Evolutionary conservation across 345 rosid species (phyloP), one percentile per base, ranked within the genome.

Genomic region (Brassica nigra): DNA sequence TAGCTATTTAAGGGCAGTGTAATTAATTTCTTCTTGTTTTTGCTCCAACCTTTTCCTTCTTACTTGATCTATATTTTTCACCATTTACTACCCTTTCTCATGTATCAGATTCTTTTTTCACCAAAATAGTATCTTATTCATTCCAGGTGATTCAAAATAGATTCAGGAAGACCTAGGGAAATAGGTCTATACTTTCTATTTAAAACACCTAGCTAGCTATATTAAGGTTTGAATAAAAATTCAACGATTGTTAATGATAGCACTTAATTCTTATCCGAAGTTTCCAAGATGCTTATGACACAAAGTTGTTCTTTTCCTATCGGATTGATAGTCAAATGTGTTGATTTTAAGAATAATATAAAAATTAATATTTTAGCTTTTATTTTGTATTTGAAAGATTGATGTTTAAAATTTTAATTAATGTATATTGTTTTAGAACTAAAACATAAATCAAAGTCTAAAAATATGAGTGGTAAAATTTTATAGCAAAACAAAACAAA

Each of bases 81-180:
- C 83, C 70, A 62, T 68, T 68, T 62, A 75, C 75, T 54, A 66
- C 55, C 49, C 61, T 23, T 42, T 71, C 66, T 55, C 75, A 62
- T 34, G 31, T 71, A 57, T 31, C 63, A 73, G 82, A 73, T 79
- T 79, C 63, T n/a, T 31, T 73, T 79, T 79, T 73, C 78, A 79
- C 70, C 78, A 33, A 79, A 79, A 79, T 73, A 28, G 78, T 34
- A 73, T 58, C 62, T 67, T 73, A 72, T 79, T 47, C 74, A 74
- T 73, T 79, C 74, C 62, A 64, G 69, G 82, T 73, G 70, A 59
- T 67, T 67, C 78, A 68, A 68, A 66, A 66, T 18, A 59, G 62
- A 52, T 52, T 52, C 57, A 55, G 49, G 12, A 30, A 58, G 34
- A 72, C 62, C 77, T 27, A 29, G 49, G 65, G 14, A 79, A 73